Conservation (phyloP, 192 early-diverging fungal species). For the Neocallimastix lanati region DNA sequence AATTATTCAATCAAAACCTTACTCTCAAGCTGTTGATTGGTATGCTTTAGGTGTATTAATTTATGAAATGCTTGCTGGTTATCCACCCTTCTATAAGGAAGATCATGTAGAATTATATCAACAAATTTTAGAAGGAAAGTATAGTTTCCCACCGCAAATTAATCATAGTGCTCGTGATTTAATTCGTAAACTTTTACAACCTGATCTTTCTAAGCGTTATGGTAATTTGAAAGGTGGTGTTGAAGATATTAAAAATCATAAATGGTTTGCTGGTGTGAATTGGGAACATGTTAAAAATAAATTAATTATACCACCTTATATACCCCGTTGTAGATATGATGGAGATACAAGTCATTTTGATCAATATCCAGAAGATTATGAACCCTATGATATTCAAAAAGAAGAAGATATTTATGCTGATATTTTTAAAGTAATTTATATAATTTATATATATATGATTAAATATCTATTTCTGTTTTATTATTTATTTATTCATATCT, state of each 20-base stretch:
- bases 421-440: slow-evolving; percentile 29
- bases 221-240: slow-evolving; percentile 73
- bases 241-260: slow-evolving; percentile 81
- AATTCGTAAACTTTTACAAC: slow-evolving; percentile 1
- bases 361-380: slow-evolving; percentile 75
- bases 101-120: slow-evolving; percentile 21
- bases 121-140: slow-evolving; percentile 18
- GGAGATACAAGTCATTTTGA: slow-evolving; percentile 94
- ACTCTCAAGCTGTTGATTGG: slow-evolving; percentile 19
- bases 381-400: slow-evolving; percentile 57
- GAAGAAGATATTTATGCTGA: slow-evolving; percentile 52
- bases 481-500: too few species aligned
- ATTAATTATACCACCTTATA: slow-evolving; percentile 68
- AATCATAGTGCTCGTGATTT: background rate
- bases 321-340: slow-evolving; percentile 57
- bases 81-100: slow-evolving; percentile 18
- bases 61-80: slow-evolving; percentile 21
- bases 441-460: too few species aligned
- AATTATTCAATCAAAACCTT: slow-evolving; percentile 8
- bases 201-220: slow-evolving; percentile 11
- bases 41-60: slow-evolving; percentile 17
- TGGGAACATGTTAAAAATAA: slow-evolving; percentile 57
- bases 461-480: too few species aligned
- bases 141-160: slow-evolving; percentile 1
- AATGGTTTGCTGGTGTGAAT: slow-evolving; percentile 87